Conservation (phyloP, 2,329 filamentous ascomycete species). For the Dothistroma septosporum region DNA sequence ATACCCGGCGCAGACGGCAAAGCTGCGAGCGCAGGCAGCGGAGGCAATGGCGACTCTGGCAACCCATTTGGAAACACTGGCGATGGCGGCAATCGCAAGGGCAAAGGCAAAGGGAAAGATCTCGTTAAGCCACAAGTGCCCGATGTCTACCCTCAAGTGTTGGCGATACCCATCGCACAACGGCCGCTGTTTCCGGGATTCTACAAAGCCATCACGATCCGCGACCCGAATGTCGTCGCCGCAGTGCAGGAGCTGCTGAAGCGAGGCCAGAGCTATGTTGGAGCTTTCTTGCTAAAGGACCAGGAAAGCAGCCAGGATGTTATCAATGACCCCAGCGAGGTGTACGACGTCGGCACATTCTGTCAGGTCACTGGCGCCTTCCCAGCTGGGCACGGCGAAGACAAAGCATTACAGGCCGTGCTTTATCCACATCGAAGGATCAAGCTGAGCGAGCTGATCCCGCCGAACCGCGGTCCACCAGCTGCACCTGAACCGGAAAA, state of each 20-base stretch:
- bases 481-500: constrained; percentile 48
- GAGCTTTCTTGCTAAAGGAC: constrained; percentile 95
- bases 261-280: constrained; percentile 93
- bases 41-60: constrained; percentile 41
- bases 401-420: constrained; percentile 77
- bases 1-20: constrained; percentile 57
- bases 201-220: constrained; percentile 97
- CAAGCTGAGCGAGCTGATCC: constrained; percentile 76
- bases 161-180: constrained; percentile 93
- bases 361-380: constrained; percentile 97
- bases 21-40: constrained; percentile 55
- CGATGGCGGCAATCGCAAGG: constrained; percentile 64
- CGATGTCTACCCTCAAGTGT: constrained; percentile 93
- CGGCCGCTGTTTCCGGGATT: constrained; percentile 94
- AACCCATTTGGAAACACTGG: constrained; percentile 27
- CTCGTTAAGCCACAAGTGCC: constrained; percentile 85
- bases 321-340: constrained; percentile 84
- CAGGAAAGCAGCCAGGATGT: constrained; percentile 90
- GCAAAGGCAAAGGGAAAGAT: constrained; percentile 65
- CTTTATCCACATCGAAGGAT: constrained; percentile 95
- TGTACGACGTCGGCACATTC: constrained; percentile 94
- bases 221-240: constrained; percentile 82
- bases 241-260: constrained; percentile 97
- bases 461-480: constrained; percentile 54
- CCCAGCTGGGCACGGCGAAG: constrained; percentile 74